Evolutionary conservation across 176 grass and related monocot species (phyloP).

Genomic region (Carex pumila): DNA sequence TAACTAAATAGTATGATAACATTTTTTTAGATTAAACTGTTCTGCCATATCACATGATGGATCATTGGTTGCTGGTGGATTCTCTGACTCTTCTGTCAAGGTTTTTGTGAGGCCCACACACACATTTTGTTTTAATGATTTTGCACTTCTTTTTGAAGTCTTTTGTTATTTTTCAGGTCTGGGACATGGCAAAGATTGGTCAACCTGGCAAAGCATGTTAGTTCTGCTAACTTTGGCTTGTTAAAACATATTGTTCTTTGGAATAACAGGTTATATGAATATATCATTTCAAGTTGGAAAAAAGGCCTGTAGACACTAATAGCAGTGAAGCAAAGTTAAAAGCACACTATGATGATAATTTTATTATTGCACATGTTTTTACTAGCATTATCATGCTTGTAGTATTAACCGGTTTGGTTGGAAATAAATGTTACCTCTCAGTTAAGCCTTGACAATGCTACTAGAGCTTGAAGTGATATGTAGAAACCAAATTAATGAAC

Average conservation of each 20-base stretch:
- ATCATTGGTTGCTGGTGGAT: constrained; percentile 90
- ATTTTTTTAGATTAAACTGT: constrained; percentile 75
- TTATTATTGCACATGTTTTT: neutral
- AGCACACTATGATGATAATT: neutral
- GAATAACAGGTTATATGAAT: neutral
- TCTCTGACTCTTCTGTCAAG: constrained; percentile 99
- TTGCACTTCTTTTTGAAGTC: neutral
- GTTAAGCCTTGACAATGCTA: neutral
- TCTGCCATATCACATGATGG: constrained; percentile 90
- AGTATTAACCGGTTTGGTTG: too few species aligned
- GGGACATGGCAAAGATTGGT: constrained; percentile 97
- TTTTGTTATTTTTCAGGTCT: constrained; percentile 48
- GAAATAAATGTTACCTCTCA: neutral
- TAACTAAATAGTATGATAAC: constrained; percentile 11
- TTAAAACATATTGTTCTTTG: neutral
- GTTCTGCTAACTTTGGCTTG: constrained; percentile 17
- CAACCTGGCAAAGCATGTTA: constrained; percentile 65
- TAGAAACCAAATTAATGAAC: neutral
- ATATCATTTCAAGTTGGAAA: neutral
- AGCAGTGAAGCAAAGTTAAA: neutral
- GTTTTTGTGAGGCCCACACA: constrained; percentile 22
- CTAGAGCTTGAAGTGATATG: neutral
- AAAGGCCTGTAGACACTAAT: neutral
- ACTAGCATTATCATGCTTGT: neutral
- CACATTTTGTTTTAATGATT: neutral